These are phyloP conservation scores for Penicillium samsonianum DNA, from an alignment of 495 filamentous ascomycete genomes.

Conservation along the genomic window DNA sequence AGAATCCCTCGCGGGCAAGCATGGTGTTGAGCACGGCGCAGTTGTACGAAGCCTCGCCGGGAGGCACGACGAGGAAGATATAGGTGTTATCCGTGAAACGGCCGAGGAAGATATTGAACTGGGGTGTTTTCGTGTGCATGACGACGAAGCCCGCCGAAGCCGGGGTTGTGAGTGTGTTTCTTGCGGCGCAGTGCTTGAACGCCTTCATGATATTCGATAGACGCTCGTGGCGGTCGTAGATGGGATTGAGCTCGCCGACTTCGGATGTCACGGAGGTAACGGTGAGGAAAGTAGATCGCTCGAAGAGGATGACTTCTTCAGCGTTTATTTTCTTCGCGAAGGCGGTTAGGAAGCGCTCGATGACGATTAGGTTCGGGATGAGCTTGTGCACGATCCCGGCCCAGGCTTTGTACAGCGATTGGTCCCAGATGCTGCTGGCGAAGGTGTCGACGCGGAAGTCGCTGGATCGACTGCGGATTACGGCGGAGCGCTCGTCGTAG, in stretches of 20 bases:
- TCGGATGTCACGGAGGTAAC: slow-evolving; percentile 80
- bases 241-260: slow-evolving; percentile 76
- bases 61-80: slow-evolving; percentile 84
- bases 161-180: slow-evolving; percentile 53
- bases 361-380: slow-evolving; percentile 87
- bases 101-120: slow-evolving; percentile 89
- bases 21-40: slow-evolving; percentile 85
- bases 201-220: slow-evolving; percentile 96
- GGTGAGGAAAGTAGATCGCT: slow-evolving; percentile 92
- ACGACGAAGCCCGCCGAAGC: slow-evolving; percentile 62
- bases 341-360: slow-evolving; percentile 77
- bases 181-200: slow-evolving; percentile 81
- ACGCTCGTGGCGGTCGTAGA: slow-evolving; percentile 88
- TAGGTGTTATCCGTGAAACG: slow-evolving; percentile 97
- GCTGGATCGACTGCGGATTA: slow-evolving; percentile 74
- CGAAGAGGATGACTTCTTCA: slow-evolving; percentile 92
- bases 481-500: slow-evolving; percentile 72
- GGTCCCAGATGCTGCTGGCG: slow-evolving; percentile 97
- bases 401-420: slow-evolving; percentile 97
- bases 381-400: slow-evolving; percentile 94
- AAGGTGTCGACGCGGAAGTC: slow-evolving; percentile 73
- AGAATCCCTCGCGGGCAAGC: slow-evolving; percentile 78
- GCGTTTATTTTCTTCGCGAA: slow-evolving; percentile 84
- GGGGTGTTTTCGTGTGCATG: slow-evolving; percentile 65
- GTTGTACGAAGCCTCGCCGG: slow-evolving; percentile 84